Evolutionary conservation across 495 filamentous ascomycete species (phyloP).

Genomic region (Neurospora tetrasperma): DNA sequence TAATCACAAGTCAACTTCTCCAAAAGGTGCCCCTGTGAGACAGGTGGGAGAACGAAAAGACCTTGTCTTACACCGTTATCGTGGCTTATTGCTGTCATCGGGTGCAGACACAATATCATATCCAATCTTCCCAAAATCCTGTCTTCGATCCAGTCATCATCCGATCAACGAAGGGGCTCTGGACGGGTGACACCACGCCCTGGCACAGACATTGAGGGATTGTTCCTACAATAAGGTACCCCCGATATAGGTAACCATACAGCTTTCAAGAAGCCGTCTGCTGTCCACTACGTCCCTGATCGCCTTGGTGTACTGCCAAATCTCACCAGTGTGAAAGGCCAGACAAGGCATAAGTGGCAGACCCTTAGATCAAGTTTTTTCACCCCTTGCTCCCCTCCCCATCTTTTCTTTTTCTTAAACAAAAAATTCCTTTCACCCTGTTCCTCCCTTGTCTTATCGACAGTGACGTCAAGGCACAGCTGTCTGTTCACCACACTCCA

Average conservation of each 20-base stretch:
- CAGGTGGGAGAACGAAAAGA: not conserved
- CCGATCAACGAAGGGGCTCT: slow-evolving; percentile 3
- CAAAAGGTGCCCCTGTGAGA: not conserved
- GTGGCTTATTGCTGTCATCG: not conserved
- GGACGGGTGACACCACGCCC: not conserved
- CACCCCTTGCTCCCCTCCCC: not conserved
- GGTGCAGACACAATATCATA: slow-evolving; percentile 5
- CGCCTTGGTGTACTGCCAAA: slow-evolving; percentile 16
- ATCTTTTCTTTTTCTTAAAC: not conserved
- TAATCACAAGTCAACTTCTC: not conserved
- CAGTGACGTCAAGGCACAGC: slow-evolving; percentile 3
- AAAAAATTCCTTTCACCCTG: not conserved
- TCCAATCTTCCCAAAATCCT: slow-evolving; percentile 4
- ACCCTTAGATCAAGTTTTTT: slow-evolving; percentile 8
- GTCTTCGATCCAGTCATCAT: slow-evolving; percentile 3
- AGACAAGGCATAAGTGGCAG: slow-evolving; percentile 18
- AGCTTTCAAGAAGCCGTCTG: slow-evolving; percentile 1
- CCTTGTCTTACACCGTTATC: not conserved
- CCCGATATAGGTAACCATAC: not conserved
- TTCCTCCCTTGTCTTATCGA: not conserved
- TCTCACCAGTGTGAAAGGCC: slow-evolving; percentile 11
- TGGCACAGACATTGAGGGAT: not conserved
- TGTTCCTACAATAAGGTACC: not conserved
- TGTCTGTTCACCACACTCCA: not conserved
- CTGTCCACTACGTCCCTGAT: not conserved